A percentile compares a stretch with the other conserved stretches of the same genome.
These are phyloP conservation scores for Tylopilus sp. DNA, from an alignment of 768 basidiomycete genomes.

Conservation along the genomic window DNA sequence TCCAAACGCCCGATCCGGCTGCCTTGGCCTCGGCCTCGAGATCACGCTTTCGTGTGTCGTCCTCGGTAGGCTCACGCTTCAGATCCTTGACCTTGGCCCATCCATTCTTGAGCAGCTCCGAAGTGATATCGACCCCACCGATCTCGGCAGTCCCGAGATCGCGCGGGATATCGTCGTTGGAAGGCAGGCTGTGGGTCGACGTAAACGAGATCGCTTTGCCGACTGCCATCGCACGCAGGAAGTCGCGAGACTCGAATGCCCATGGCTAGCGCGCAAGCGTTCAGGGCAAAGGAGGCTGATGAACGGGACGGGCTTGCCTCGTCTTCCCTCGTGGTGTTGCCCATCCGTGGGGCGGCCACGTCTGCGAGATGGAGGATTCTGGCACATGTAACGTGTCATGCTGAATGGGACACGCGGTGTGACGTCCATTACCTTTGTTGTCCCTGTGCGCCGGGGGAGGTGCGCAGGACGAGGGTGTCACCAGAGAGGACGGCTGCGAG, in stretches of 20 bases:
- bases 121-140: constrained; percentile 65
- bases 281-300: constrained; percentile 1
- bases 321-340: constrained; percentile 80
- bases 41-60: constrained; percentile 68
- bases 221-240: constrained; percentile 76
- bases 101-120: constrained; percentile 80
- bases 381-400: constrained; percentile 11
- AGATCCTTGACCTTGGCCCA: constrained; percentile 92
- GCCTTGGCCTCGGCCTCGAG: constrained; percentile 73
- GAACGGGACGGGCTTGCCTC: constrained; percentile 55
- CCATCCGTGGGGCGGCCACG: constrained; percentile 78
- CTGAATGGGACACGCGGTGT: not conserved
- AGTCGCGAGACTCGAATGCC: constrained; percentile 94
- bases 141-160: constrained; percentile 80
- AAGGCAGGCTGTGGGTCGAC: constrained; percentile 74
- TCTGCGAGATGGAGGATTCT: constrained; percentile 92
- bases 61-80: constrained; percentile 79
- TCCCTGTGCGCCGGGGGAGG: constrained; percentile 71
- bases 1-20: constrained; percentile 83
- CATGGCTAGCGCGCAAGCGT: constrained; percentile 52
- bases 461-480: constrained; percentile 84
- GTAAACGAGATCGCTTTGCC: constrained; percentile 89
- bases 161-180: constrained; percentile 71
- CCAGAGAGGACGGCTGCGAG: constrained; percentile 81
- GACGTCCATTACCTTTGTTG: constrained; percentile 66